Percentiles rank a stretch among this genome's conserved stretches.
Evolutionary conservation across 2,329 filamentous ascomycete species (phyloP).

Genomic region (Sodiomyces alkalinus): DNA sequence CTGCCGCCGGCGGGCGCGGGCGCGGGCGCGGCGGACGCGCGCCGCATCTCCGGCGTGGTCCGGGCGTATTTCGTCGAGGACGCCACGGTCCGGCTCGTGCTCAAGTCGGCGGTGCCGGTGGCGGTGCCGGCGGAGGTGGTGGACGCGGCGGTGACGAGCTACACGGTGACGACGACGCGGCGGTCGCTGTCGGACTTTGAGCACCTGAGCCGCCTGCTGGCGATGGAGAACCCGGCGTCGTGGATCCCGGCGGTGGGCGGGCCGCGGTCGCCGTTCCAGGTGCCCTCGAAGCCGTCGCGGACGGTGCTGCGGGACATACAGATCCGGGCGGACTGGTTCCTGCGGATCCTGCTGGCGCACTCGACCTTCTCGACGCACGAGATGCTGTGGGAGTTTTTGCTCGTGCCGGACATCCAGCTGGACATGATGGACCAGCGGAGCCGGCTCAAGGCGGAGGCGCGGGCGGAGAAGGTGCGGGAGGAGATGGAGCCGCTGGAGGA

Average conservation of each 20-base stretch:
- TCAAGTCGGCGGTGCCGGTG: conserved; percentile 88
- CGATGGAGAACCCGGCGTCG: conserved; percentile 83
- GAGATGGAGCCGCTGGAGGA: conserved; percentile 77
- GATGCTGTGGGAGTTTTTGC: conserved; percentile 97
- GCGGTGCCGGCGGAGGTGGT: no score
- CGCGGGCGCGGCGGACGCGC: conserved; percentile 61
- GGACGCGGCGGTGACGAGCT: conserved; percentile 66
- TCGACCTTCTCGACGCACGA: conserved; percentile 92
- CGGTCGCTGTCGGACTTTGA: conserved; percentile 83
- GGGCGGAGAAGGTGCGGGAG: conserved; percentile 72
- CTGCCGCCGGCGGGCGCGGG: conserved; percentile 50
- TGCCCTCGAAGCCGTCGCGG: conserved; percentile 81
- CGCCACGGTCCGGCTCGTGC: conserved; percentile 76
- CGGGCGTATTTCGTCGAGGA: conserved; percentile 96
- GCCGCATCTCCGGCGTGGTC: conserved; percentile 83
- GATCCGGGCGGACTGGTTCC: conserved; percentile 68
- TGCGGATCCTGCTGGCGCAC: conserved; percentile 74
- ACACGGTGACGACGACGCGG: conserved; percentile 88
- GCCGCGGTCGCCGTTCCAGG: conserved; percentile 76
- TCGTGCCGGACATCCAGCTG: conserved; percentile 84
- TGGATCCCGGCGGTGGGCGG: conserved; percentile 75
- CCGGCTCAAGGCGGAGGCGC: conserved; percentile 68
- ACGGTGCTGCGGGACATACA: conserved; percentile 81
- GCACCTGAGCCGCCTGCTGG: conserved; percentile 68
- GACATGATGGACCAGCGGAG: conserved; percentile 84